A percentile compares a stretch with the other conserved stretches of the same genome.
Evolutionary conservation across 768 basidiomycete species (phyloP).

Genomic region (Kondoa subrosea): DNA sequence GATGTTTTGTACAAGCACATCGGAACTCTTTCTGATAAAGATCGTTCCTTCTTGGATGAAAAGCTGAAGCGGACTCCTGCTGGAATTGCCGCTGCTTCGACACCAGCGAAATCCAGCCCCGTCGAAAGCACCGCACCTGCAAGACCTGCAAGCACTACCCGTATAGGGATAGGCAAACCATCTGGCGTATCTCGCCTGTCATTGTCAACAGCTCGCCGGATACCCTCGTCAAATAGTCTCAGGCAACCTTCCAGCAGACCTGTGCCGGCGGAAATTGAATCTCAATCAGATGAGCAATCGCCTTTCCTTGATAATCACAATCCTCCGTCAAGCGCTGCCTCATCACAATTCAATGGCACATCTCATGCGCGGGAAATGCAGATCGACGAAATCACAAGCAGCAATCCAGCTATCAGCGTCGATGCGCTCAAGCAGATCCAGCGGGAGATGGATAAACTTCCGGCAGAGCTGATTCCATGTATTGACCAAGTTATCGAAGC

Average conservation of each 20-base stretch:
- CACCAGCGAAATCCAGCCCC: neutral
- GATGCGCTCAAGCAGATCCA: constrained; percentile 89
- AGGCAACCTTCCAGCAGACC: neutral
- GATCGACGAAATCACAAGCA: constrained; percentile 54
- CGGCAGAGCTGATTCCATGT: constrained; percentile 63
- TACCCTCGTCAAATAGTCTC: neutral
- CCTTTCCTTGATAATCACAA: neutral
- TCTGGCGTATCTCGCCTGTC: neutral
- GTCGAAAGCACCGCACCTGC: constrained; percentile 10
- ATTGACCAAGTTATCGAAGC: constrained; percentile 65
- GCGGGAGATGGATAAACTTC: constrained; percentile 57
- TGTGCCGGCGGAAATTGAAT: constrained; percentile 15
- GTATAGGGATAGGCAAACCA: constrained; percentile 8
- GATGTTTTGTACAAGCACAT: constrained; percentile 71
- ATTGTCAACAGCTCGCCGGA: neutral
- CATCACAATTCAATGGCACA: constrained; percentile 1
- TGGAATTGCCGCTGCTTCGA: constrained; percentile 14
- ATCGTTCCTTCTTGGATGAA: constrained; percentile 83
- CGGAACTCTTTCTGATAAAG: constrained; percentile 59
- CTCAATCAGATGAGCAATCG: constrained; percentile 15
- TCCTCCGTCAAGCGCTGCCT: constrained; percentile 39
- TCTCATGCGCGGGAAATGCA: constrained; percentile 12
- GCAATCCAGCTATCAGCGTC: constrained; percentile 66
- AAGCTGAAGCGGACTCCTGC: constrained; percentile 38
- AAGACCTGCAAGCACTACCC: constrained; percentile 10